These are phyloP conservation scores for Penicillium sp. DNA, from an alignment of 2,329 filamentous ascomycete species.

Conservation along the genomic window DNA sequence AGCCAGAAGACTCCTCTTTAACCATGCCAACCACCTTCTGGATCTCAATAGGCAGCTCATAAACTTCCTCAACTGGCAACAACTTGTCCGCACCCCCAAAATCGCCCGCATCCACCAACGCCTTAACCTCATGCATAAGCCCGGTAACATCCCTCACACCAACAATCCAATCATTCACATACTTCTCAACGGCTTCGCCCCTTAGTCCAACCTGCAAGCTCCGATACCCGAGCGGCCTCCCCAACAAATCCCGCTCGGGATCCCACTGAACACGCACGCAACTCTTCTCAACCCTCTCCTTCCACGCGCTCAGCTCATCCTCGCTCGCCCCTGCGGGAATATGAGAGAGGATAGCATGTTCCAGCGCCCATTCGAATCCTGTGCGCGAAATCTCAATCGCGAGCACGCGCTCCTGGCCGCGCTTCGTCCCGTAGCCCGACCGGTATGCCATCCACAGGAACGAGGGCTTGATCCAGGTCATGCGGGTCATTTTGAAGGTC, in stretches of 20 bases:
- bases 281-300: constrained; percentile 22
- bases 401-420: constrained; percentile 60
- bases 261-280: constrained; percentile 68
- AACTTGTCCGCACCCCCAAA: constrained; percentile 33
- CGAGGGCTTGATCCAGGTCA: constrained; percentile 70
- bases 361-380: constrained; percentile 56
- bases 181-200: constrained; percentile 49
- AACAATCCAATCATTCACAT: constrained; percentile 58
- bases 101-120: constrained; percentile 47
- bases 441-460: constrained; percentile 71
- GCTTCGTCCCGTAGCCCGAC: constrained; percentile 63
- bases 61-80: constrained; percentile 22
- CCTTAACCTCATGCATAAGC: constrained; percentile 55
- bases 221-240: constrained; percentile 55
- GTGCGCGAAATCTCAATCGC: constrained; percentile 60
- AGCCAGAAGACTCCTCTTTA: neutral
- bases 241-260: constrained; percentile 58
- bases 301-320: constrained; percentile 20
- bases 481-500: constrained; percentile 58
- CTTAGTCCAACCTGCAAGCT: constrained; percentile 69
- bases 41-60: constrained; percentile 19
- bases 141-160: constrained; percentile 65
- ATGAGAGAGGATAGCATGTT: constrained; percentile 38
- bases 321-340: constrained; percentile 19
- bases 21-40: constrained; percentile 20